Conservation (phyloP, 306 rosid species). For the Fragaria nilgerrensis region DNA sequence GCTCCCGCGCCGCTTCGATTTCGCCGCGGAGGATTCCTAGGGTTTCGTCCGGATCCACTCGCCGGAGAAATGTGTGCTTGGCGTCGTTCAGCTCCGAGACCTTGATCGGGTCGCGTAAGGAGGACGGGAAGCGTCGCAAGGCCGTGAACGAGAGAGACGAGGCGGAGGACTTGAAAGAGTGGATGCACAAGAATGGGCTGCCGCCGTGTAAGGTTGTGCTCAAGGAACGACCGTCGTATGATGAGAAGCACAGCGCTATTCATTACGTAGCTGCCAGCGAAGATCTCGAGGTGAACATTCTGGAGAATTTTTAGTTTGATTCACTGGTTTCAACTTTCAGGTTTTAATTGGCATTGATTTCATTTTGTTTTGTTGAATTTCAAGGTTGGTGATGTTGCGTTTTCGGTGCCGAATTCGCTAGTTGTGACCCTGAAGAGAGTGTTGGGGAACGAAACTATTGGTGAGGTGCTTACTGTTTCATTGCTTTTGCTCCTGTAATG, state of each 20-base stretch:
- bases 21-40: conserved; percentile 23
- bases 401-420: conserved; percentile 76
- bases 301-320: neutral
- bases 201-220: conserved; percentile 86
- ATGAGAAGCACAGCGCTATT: conserved; percentile 56
- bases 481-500: neutral
- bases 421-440: conserved; percentile 94
- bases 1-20: conserved; percentile 35
- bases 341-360: neutral
- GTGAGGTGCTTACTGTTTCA: conserved; percentile 47
- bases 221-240: conserved; percentile 57
- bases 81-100: conserved; percentile 77
- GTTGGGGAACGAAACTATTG: conserved; percentile 85
- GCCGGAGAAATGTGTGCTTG: conserved; percentile 36
- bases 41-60: conserved; percentile 21
- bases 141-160: conserved; percentile 42
- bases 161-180: conserved; percentile 68
- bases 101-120: conserved; percentile 47
- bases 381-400: conserved; percentile 90
- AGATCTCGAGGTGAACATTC: conserved; percentile 66
- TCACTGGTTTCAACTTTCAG: neutral
- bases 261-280: conserved; percentile 89
- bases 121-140: conserved; percentile 33
- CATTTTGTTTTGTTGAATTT: conserved; percentile 17
- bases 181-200: conserved; percentile 90